phyloP scores from a whole-genome alignment of 2,329 filamentous ascomycete species.

The Apiospora marii region DNA sequence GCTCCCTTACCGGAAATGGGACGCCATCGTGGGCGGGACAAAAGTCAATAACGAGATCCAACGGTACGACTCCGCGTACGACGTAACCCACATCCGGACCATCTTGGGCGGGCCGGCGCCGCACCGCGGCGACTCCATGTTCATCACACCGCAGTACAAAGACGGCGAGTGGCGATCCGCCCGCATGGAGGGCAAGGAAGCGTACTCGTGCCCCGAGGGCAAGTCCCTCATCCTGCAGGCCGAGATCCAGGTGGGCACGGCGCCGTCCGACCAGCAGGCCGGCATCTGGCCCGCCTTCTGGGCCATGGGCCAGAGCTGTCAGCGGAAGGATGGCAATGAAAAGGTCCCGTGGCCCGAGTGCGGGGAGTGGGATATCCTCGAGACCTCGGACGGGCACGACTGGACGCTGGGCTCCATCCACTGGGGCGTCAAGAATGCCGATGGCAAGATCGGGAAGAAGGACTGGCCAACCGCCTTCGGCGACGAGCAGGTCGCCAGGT shows the following conservation, averaged over 20 bases:
- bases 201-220: conserved; percentile 55
- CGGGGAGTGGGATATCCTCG: conserved; percentile 66
- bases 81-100: not conserved
- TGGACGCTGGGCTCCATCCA: conserved; percentile 59
- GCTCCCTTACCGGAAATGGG: not conserved
- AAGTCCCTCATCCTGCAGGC: conserved; percentile 56
- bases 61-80: not conserved
- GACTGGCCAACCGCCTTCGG: conserved; percentile 56
- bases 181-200: conserved; percentile 58
- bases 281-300: conserved; percentile 68
- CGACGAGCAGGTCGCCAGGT: conserved; percentile 44
- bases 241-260: conserved; percentile 55
- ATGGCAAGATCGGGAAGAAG: conserved; percentile 51
- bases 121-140: not conserved
- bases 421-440: conserved; percentile 51
- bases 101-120: not conserved
- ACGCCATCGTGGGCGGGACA: not conserved
- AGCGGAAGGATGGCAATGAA: conserved; percentile 51
- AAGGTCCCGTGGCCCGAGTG: conserved; percentile 54
- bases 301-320: conserved; percentile 57
- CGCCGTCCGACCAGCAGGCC: conserved; percentile 49
- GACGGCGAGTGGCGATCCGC: conserved; percentile 58
- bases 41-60: not conserved
- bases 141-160: not conserved
- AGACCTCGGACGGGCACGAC: conserved; percentile 59